Evolutionary conservation across 148 eudicot genomes (phyloP), one percentile per base, ranked within the genome.

Genomic region (Mesembryanthemum crystallinum): DNA sequence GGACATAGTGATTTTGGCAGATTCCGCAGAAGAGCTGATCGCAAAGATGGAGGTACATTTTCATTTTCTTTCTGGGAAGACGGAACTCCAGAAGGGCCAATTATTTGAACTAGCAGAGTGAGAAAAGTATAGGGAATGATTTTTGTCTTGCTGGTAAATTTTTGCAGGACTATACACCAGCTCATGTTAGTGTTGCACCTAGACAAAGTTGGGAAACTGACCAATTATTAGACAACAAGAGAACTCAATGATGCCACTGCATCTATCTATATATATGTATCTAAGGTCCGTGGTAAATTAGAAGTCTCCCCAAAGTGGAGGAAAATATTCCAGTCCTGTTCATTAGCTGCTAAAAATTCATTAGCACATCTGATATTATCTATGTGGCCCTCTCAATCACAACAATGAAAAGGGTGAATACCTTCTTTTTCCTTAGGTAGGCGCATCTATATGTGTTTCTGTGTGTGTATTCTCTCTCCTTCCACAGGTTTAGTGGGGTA

Each of bases 101-200:
- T 81, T 62, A 72, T 81, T 77, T 80, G 78, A 76, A 54, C 65
- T 1, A 60, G 27, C 23, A 45, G 73, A 66, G 39, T 59, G 72
- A 27, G 21, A 66, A 72, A 64, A 76, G 72, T 55, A 23, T 8
- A 77, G 52, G 72, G 25, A 72, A 75, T 74, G 62, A 71, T 54
- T 60, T 51, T 67, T 23, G 49, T 71, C 55, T 24, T 51, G 30
- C 13, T 79, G 67, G 67, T 76, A 71, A 52, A 72, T 64, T 72
- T 60, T 78, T 82, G 90, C 87, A 90, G 95, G 92, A 88, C 32
- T 90, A 90, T 80, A 83, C 71, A 71, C 85, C 95, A 79, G 76
- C 64, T 64, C 90, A 88, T 81, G 86, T 85, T 69, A 83, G 80
- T 39, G 88, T 88, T 72, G 92, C 88, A 75, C 82, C 95, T 29